Evolutionary conservation across 73 alveolate species (phyloP), one percentile per base, ranked within the genome.

Genomic region (Paramecium caudatum): DNA sequence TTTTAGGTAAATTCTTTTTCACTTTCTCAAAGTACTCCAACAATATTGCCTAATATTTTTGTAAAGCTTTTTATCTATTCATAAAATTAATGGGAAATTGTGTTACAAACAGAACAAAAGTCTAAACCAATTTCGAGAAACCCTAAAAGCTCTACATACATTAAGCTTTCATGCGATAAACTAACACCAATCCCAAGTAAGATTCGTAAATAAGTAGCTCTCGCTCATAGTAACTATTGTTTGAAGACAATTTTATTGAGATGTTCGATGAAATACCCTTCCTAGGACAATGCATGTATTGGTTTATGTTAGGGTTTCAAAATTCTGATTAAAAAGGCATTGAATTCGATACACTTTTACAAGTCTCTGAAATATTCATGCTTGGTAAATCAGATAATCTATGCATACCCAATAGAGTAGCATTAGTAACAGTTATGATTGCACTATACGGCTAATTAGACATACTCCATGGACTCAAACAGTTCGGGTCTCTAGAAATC

Each of bases 1-100:
- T 27, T 86, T 63, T 86, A 1, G 93, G 93, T 21, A 86, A 39
- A 63, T 63, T 61, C 87, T 63, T 61, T 33, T 69, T 86, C 25
- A 86, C 68, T 19, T 63, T 86, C 47, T 86, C 90, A 69, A 63
- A 47, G 13, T 70, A 86, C 25, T 55, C 80, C 3, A 23, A 55
- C 17, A 55, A 55, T 9, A 55, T 55, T 9, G 23, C 80, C 5
- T 55, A 10, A 55, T 55, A 55, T 25, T 55, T 55, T 55, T 16
- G 13, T 25, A 55, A 23, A 16, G 30, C 13, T 19, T 55, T 27
- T 23, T 55, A 43, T 55, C 80, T 55, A 55, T 55, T 55, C 80
- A 68, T 68, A 17, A 12, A 74, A 16, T 16, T 7, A 0, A 74
- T 74, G 88, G 88, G 88, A 13, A 74, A 74, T 74, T 74, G 88